Evolutionary conservation across 2,329 filamentous ascomycete species (phyloP).

Genomic region (Macroventuria anomochaeta): DNA sequence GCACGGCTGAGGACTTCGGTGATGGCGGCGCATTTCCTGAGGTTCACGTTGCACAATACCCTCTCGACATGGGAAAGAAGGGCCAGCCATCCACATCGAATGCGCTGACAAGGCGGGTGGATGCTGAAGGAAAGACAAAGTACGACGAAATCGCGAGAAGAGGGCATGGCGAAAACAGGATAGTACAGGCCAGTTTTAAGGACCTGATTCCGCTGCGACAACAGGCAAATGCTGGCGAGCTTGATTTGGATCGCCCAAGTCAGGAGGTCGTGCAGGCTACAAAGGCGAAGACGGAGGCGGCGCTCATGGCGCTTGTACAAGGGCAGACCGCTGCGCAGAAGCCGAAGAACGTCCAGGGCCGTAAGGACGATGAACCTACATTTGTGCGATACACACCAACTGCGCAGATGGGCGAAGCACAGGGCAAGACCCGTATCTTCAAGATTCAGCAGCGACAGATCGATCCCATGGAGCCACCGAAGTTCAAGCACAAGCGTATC

Average conservation of each 20-base stretch:
- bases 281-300: slow-evolving; percentile 86
- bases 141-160: slow-evolving; percentile 94
- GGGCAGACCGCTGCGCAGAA: slow-evolving; percentile 91
- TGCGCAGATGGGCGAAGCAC: slow-evolving; percentile 91
- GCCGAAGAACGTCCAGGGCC: slow-evolving; percentile 89
- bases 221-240: slow-evolving; percentile 88
- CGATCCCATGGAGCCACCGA: slow-evolving; percentile 96
- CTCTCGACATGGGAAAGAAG: slow-evolving; percentile 92
- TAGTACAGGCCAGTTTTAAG: slow-evolving; percentile 95
- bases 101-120: slow-evolving; percentile 89
- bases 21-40: slow-evolving; percentile 97
- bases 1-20: slow-evolving; percentile 87
- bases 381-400: slow-evolving; percentile 96
- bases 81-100: slow-evolving; percentile 67
- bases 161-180: slow-evolving; percentile 81
- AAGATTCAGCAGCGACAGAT: slow-evolving; percentile 95
- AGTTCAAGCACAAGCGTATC: slow-evolving; percentile 99
- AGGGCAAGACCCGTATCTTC: slow-evolving; percentile 92
- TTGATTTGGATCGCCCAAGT: slow-evolving; percentile 83
- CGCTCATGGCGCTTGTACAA: slow-evolving; percentile 79
- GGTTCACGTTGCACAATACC: slow-evolving; percentile 91
- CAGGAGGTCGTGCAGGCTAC: slow-evolving; percentile 84
- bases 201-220: slow-evolving; percentile 94
- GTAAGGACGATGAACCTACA: slow-evolving; percentile 81
- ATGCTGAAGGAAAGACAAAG: slow-evolving; percentile 89